Conservation (phyloP, 768 basidiomycete genomes). For the Lentinula aciculospora region DNA sequence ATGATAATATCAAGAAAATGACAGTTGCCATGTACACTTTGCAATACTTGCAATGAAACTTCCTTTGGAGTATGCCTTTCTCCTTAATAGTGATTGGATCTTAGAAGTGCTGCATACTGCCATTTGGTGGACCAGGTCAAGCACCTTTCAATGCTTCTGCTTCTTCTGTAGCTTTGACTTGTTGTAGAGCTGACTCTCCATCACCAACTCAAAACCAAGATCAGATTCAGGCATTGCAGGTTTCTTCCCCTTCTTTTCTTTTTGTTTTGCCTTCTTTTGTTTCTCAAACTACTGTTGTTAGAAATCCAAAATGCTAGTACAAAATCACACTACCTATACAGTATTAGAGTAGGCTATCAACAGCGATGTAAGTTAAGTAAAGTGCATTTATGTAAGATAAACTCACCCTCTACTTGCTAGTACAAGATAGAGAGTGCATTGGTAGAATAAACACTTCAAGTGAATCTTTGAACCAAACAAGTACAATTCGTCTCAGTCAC, state of each 20-base stretch:
- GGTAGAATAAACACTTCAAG: too few relatives aligned
- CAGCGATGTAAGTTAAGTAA: too few relatives aligned
- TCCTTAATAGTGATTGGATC: background rate
- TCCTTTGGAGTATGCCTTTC: constrained; percentile 1
- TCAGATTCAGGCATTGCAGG: background rate
- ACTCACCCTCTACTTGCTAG: too few relatives aligned
- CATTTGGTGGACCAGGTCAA: background rate
- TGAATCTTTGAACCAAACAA: too few relatives aligned
- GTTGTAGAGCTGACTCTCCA: constrained; percentile 1
- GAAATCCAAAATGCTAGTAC: too few relatives aligned
- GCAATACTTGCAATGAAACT: constrained; percentile 12
- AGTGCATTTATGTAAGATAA: too few relatives aligned
- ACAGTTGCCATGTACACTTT: background rate
- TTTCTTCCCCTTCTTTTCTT: background rate
- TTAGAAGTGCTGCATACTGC: background rate
- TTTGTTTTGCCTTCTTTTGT: background rate
- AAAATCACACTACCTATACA: too few relatives aligned
- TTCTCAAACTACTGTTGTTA: too few relatives aligned
- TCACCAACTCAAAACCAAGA: background rate
- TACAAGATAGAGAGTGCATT: too few relatives aligned
- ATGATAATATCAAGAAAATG: background rate
- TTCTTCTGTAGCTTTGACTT: background rate
- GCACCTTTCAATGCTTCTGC: background rate
- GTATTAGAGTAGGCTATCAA: too few relatives aligned
- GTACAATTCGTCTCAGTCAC: too few relatives aligned